Evolutionary conservation across 352 stramenopile species (phyloP), one percentile per base, ranked within the genome.

Genomic region (Phytopythium litorale): DNA sequence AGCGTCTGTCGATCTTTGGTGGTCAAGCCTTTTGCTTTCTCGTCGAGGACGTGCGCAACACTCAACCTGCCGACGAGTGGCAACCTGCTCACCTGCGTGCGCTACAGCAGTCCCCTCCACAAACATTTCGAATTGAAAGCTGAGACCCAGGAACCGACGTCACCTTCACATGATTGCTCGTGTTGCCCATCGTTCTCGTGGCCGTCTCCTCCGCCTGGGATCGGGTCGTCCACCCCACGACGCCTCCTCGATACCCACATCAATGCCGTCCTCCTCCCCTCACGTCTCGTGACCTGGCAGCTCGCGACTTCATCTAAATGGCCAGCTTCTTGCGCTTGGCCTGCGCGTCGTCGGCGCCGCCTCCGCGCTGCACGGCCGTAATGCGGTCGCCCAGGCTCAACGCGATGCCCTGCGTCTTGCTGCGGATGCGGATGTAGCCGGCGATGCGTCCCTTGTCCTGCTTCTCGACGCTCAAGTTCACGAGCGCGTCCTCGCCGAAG

Each of bases 321-420:
- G 88, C 63, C 23, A 89, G 65, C 67, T 92, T 89, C 77, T 93
- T 93, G 46, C 80, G 76, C 79, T 96, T 93, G 73, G 71, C 79
- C 67, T 90, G 84, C 40, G 55, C 40, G 50, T 96, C 84, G 51
- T 94, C 85, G 51, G 91, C 88, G 60, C 82, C 73, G 35, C 54
- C 38, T 23, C 55, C 55, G 42, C 93, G 83, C 79, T 99, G 97
- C 55, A 99, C 94, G 54, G 92, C 93, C 57, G 97, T 99, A 70
- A 99, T 99, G 40, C 97, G 90, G 72, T 99, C 97, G 57, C 98
- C 98, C 57, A 99, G 78, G 68, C 96, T 99, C 56, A 99, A 81
- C 25, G 98, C 98, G 74, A 99, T 99, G 56, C 98, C 98, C 76
- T 99, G 98, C 56, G 98, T 99, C 86, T 99, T 99, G 70, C 95